Conservation (phyloP, 257 asterid genomes). For the Solanum etuberosum region DNA sequence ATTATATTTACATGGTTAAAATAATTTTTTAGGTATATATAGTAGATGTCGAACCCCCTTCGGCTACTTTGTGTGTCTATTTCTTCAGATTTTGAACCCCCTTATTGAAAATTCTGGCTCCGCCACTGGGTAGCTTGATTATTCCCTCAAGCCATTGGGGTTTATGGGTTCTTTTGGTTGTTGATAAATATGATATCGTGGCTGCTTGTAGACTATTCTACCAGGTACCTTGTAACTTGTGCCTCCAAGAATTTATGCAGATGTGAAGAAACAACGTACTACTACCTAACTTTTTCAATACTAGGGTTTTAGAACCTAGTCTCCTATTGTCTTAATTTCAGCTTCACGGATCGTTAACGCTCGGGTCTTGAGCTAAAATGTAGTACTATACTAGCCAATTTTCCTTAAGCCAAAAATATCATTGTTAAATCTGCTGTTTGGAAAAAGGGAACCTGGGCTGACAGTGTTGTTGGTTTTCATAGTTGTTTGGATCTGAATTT, state of each 20-base stretch:
- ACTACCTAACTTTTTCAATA: not conserved
- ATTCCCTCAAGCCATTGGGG: not conserved
- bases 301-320: not conserved
- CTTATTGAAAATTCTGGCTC: no score
- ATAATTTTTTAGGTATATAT: no score
- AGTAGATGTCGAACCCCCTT: no score
- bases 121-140: not conserved
- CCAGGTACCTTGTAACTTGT: not conserved
- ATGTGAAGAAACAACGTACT: not conserved
- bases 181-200: not conserved
- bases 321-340: not conserved
- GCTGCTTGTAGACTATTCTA: not conserved
- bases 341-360: not conserved
- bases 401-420: not conserved
- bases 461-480: not conserved
- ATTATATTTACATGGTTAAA: no score
- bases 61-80: no score
- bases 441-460: not conserved
- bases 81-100: no score
- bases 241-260: not conserved
- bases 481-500: conserved; percentile 3
- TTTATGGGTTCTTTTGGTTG: not conserved
- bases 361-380: not conserved
- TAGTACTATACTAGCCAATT: not conserved
- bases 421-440: not conserved